Conservation (phyloP, 1,284 basidiomycete genomes). For the Fistulinella cinereoalba region DNA sequence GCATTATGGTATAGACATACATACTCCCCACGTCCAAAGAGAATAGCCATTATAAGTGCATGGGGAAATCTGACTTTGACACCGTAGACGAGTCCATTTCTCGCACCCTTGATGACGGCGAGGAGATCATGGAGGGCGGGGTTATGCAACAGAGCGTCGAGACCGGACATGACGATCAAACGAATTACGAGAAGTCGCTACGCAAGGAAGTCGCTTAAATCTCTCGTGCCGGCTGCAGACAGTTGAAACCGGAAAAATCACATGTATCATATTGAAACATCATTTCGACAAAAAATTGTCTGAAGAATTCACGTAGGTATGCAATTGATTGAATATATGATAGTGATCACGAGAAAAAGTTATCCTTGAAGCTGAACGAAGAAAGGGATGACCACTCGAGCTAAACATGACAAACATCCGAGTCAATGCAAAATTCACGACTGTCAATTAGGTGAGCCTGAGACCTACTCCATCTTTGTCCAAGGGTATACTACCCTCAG, state of each 20-base stretch:
- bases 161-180: conserved; percentile 23
- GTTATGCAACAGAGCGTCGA: conserved; percentile 45
- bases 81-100: conserved; percentile 91
- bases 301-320: too few species aligned
- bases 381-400: conserved; percentile 38
- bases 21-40: conserved; percentile 88
- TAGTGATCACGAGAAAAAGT: conserved; percentile 28
- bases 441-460: conserved; percentile 5
- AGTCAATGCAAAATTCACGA: too few species aligned
- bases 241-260: conserved; percentile 21
- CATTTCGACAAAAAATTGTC: too few species aligned
- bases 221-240: not conserved
- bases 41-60: conserved; percentile 96
- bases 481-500: conserved; percentile 30
- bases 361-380: conserved; percentile 43
- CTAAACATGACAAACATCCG: too few species aligned
- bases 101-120: conserved; percentile 89
- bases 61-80: conserved; percentile 98
- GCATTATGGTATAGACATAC: conserved; percentile 31
- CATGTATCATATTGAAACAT: too few species aligned
- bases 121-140: conserved; percentile 89
- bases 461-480: conserved; percentile 36
- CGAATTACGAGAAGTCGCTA: not conserved
- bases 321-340: too few species aligned
- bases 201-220: not conserved